phyloP scores from a whole-genome alignment of 139 green algal genomes.

The Chlamydomonas asymmetrica region DNA sequence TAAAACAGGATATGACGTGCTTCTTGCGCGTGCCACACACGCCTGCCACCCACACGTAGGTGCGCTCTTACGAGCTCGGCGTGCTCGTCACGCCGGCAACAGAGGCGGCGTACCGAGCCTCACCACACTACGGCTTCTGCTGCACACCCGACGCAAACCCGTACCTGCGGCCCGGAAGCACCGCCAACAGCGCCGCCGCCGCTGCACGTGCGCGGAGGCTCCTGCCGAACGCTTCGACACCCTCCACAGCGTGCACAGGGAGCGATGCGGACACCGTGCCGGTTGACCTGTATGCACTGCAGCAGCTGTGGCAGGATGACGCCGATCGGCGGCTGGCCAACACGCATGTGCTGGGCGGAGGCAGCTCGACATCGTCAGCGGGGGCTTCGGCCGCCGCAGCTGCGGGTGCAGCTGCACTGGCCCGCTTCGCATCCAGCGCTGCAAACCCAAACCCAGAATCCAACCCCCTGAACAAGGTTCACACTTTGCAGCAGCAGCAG shows the following conservation, averaged over 20 bases:
- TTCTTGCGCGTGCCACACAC: not conserved
- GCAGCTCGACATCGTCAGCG: too few relatives aligned
- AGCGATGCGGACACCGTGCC: not conserved
- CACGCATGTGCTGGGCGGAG: too few relatives aligned
- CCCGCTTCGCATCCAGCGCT: too few relatives aligned
- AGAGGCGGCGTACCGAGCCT: constrained; percentile 50
- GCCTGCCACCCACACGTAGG: not conserved
- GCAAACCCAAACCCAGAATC: not conserved
- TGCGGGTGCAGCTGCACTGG: too few relatives aligned
- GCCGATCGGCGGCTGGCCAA: not conserved
- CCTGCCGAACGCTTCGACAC: not conserved
- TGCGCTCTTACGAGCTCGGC: constrained; percentile 79
- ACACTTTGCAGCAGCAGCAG: constrained; percentile 5
- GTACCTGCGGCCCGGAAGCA: not conserved
- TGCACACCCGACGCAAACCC: constrained; percentile 14
- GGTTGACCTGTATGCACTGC: not conserved
- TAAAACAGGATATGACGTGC: too few relatives aligned
- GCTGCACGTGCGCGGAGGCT: not conserved
- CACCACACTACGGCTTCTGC: constrained; percentile 21
- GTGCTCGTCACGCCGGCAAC: constrained; percentile 66
- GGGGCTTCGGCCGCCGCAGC: too few relatives aligned
- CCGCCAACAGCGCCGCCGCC: not conserved
- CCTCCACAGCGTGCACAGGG: not conserved
- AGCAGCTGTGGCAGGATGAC: not conserved
- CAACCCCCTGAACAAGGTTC: not conserved